Conservation (phyloP, 192 early-diverging fungal genomes). For the Paraglomus brasilianum region DNA sequence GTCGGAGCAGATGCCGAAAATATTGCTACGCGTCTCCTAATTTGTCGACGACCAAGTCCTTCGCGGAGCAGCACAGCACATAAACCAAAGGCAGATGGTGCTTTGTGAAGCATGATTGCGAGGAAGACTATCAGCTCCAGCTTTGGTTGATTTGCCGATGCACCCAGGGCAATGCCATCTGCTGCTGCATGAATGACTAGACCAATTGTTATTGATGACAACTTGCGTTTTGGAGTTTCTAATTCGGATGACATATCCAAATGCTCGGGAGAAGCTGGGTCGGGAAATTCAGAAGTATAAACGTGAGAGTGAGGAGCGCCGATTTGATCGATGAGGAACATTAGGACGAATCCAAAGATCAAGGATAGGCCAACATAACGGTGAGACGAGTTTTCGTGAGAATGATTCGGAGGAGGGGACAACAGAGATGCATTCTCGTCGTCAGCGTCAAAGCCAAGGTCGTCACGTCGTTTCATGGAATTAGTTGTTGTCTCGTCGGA, state of each 20-base stretch:
- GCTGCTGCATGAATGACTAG: constrained; percentile 95
- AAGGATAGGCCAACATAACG: constrained; percentile 78
- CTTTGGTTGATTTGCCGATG: constrained; percentile 66
- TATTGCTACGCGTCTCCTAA: constrained; percentile 72
- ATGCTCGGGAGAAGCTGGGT: constrained; percentile 40
- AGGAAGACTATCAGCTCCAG: constrained; percentile 82
- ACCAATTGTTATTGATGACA: constrained; percentile 77
- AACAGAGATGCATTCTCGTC: background rate
- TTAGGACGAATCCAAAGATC: constrained; percentile 79
- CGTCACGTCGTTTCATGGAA: background rate
- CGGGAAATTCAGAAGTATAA: constrained; percentile 32
- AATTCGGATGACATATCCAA: constrained; percentile 15
- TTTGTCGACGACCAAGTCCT: constrained; percentile 59
- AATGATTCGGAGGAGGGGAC: background rate
- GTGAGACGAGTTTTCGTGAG: constrained; percentile 41
- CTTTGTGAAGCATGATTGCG: constrained; percentile 96
- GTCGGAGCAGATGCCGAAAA: constrained; percentile 87
- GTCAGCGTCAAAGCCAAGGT: background rate
- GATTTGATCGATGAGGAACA: constrained; percentile 86
- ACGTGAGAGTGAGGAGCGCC: constrained; percentile 46
- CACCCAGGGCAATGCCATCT: constrained; percentile 93
- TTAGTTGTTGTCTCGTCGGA: constrained; percentile 19
- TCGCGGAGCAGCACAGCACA: constrained; percentile 83
- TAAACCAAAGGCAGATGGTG: constrained; percentile 89
- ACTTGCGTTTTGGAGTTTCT: constrained; percentile 42